These are phyloP conservation scores for Ophiostoma piceae DNA, from an alignment of 2,329 filamentous ascomycete genomes.

Conservation along the genomic window DNA sequence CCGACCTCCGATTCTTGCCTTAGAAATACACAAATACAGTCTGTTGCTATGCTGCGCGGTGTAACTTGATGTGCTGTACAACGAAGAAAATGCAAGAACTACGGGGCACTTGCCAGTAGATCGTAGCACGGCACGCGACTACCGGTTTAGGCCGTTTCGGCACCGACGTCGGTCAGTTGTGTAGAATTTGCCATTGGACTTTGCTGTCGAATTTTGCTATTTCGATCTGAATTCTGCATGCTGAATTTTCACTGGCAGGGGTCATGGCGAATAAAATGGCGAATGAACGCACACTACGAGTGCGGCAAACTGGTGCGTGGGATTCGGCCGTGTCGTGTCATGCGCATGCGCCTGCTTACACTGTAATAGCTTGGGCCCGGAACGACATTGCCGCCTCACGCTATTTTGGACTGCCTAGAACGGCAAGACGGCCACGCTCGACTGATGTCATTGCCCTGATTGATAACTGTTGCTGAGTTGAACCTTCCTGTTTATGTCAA, in stretches of 20 bases:
- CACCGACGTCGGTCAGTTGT: background rate
- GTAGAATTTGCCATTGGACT: background rate
- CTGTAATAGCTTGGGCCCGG: background rate
- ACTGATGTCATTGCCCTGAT: too few species aligned
- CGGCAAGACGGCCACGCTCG: background rate
- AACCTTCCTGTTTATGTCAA: background rate
- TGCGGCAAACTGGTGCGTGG: background rate
- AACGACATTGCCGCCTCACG: background rate
- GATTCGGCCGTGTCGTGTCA: background rate
- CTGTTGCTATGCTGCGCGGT: background rate
- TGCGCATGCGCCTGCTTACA: too few species aligned
- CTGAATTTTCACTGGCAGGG: background rate
- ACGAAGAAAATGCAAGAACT: background rate
- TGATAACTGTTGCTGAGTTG: too few species aligned
- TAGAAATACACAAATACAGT: too few species aligned
- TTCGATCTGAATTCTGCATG: background rate
- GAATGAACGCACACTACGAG: background rate
- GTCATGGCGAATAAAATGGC: background rate
- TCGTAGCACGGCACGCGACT: background rate
- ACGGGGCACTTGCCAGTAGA: background rate
- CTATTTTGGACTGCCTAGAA: background rate
- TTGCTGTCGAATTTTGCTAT: background rate
- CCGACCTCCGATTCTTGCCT: too few species aligned
- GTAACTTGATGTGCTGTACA: background rate
- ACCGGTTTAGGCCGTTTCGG: background rate